Percentiles rank a stretch among this genome's conserved stretches.
Evolutionary conservation across 1,284 basidiomycete genomes (phyloP).

Genomic region (Earliella scabrosa): DNA sequence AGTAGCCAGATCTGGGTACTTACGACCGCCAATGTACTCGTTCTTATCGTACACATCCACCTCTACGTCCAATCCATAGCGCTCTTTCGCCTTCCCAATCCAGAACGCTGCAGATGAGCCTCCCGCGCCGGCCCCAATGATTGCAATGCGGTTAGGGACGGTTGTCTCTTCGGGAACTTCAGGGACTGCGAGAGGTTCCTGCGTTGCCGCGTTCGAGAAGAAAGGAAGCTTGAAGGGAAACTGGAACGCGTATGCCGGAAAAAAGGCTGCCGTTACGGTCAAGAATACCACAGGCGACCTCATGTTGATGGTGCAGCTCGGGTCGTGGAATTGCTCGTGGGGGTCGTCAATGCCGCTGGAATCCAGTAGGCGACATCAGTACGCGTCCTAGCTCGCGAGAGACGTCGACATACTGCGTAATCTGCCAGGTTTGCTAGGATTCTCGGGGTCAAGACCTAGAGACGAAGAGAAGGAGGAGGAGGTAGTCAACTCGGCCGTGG

Average conservation of each 20-base stretch:
- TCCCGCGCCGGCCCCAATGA: conserved; percentile 88
- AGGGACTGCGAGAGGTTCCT: conserved; percentile 8
- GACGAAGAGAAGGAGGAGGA: no score
- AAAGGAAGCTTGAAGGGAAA: conserved; percentile 27
- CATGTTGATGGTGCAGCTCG: conserved; percentile 8
- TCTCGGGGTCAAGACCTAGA: no score
- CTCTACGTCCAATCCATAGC: conserved; percentile 68
- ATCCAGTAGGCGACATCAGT: no score
- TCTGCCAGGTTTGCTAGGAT: no score
- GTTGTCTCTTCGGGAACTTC: neutral
- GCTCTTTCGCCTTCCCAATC: conserved; percentile 75
- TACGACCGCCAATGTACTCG: conserved; percentile 82
- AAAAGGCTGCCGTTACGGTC: conserved; percentile 12
- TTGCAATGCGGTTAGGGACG: conserved; percentile 55
- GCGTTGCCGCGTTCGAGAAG: conserved; percentile 16
- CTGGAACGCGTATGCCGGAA: conserved; percentile 24
- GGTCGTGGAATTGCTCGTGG: neutral
- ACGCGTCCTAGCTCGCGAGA: no score
- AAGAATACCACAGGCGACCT: conserved; percentile 14
- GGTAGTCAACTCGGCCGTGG: no score
- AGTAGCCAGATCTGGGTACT: conserved; percentile 39
- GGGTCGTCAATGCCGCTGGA: neutral
- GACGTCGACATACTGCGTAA: no score
- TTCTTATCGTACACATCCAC: conserved; percentile 85
- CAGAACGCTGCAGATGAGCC: conserved; percentile 89